These are phyloP conservation scores for Corymbia citriodora DNA, from an alignment of 441 rosid genomes.

Conservation along the genomic window DNA sequence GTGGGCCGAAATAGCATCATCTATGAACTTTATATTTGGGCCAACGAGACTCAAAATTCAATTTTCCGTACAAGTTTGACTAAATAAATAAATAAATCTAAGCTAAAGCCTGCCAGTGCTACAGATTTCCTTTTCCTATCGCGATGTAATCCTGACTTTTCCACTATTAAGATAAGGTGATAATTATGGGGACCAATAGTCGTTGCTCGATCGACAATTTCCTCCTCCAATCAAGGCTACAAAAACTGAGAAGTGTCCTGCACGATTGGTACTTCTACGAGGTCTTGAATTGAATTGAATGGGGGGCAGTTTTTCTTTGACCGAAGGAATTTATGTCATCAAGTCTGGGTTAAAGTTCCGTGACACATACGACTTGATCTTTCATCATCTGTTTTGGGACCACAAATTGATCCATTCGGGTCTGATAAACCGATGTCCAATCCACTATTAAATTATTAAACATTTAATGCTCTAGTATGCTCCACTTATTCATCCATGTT, in stretches of 20 bases:
- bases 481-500: neutral
- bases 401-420: neutral
- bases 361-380: neutral
- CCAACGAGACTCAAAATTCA: neutral
- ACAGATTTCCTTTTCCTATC: neutral
- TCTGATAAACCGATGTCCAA: neutral
- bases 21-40: neutral
- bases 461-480: neutral
- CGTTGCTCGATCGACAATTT: neutral
- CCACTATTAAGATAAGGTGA: neutral
- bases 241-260: neutral
- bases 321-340: neutral
- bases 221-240: neutral
- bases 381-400: neutral
- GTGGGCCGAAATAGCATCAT: neutral
- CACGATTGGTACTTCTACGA: neutral
- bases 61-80: neutral
- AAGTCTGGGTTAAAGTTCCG: neutral
- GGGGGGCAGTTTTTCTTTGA: neutral
- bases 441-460: neutral
- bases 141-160: neutral
- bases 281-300: neutral
- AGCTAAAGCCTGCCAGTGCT: neutral
- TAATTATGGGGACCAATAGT: neutral
- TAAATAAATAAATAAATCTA: neutral